Evolutionary conservation across 768 basidiomycete species (phyloP), one percentile per base, ranked within the genome.

Genomic region (Russula ochroleuca): DNA sequence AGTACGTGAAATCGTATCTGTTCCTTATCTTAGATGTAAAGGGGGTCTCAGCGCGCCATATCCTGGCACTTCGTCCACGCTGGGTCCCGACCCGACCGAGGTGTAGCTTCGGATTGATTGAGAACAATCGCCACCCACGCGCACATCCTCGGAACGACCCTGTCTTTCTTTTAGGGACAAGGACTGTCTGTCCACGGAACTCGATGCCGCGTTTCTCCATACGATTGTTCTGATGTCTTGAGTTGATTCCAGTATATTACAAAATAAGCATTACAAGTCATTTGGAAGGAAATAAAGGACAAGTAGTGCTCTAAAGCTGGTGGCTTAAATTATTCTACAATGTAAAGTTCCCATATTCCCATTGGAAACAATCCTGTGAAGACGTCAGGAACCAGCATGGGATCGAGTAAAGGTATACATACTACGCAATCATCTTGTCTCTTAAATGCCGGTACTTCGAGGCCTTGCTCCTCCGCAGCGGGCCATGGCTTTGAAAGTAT

Each of bases 371-470:
- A 67, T 90, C 88, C 87, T 89, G 52, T 19, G 57, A 21, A 15
- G 17, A 28, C 15, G 14, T 41, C 13, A 52, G 45, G 21, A 33
- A 23, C 47, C n/a, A 50, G 47, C 33, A 33, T 21, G 43, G 33
- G 47, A 57, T 45, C 23, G n/a, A 52, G 28, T 19, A 54, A 59
- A 45, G 25, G 17, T 6, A 57, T 5, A 59, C 87, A 65, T 71
- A 91, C 90, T 64, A 91, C 80, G 69, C 91, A 93, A 67, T 90
- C 87, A 5, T 79, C 78, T 69, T 93, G 82, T 2, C 73, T 64
- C 35, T 69, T 63, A 1, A 83, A 75, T 67, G 77, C 70, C 3
- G 88, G 88, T 0, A 90, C 88, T 68, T 86, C 83, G 69, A 84
- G 78, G 2, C 84, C 88, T 7, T 72, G 72, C 59, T 84, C 85